Evolutionary conservation across 768 basidiomycete species (phyloP).

Genomic region (Suillus hirtellus): DNA sequence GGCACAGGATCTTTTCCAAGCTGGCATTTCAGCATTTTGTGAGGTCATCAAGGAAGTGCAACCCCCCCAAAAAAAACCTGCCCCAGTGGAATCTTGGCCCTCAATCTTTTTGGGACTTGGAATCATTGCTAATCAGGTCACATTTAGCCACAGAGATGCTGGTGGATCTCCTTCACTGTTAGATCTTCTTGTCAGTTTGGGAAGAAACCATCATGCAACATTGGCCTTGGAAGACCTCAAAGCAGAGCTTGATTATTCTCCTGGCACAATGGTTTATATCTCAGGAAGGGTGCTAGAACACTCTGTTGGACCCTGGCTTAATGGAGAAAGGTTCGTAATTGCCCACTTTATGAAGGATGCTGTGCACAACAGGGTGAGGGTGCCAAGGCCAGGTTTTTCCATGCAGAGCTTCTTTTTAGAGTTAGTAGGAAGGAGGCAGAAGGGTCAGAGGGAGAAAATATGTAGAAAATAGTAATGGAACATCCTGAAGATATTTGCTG

Average conservation of each 20-base stretch:
- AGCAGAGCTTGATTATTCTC: not conserved
- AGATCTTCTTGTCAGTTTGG: not conserved
- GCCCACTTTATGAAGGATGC: no score
- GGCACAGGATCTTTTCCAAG: not conserved
- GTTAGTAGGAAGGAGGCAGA: not conserved
- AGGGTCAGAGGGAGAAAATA: not conserved
- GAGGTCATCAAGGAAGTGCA: not conserved
- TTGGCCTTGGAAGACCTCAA: not conserved
- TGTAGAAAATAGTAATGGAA: not conserved
- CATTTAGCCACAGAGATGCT: not conserved
- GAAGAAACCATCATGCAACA: not conserved
- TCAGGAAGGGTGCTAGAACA: not conserved
- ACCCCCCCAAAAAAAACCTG: not conserved
- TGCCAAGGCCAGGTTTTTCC: not conserved
- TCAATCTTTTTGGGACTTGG: conserved; percentile 6
- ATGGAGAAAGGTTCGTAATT: no score
- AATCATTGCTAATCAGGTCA: conserved; percentile 8
- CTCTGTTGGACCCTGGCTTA: no score
- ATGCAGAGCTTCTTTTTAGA: not conserved
- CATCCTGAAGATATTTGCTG: not conserved
- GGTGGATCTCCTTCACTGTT: not conserved
- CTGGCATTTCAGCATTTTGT: not conserved
- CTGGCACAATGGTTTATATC: not conserved
- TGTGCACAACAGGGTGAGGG: no score
- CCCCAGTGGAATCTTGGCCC: conserved; percentile 2